Evolutionary conservation across 495 filamentous ascomycete genomes (phyloP).

Genomic region (Penicillium ucsense): DNA sequence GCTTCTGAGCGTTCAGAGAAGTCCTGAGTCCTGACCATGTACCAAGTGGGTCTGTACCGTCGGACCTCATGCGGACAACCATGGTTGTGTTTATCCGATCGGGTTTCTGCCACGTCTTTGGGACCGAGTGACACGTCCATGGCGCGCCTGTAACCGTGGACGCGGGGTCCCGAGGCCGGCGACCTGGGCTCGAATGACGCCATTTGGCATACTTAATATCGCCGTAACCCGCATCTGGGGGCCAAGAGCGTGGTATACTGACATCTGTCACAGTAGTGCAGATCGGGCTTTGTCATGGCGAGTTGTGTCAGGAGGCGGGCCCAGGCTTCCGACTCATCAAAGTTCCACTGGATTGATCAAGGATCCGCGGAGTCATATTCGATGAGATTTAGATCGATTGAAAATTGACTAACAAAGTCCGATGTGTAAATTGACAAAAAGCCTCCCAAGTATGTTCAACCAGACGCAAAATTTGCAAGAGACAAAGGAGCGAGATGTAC

Average conservation of each 20-base stretch:
- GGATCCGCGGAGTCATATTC: too few relatives aligned
- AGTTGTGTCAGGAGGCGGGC: background rate
- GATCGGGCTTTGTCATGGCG: background rate
- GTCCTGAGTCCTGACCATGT: background rate
- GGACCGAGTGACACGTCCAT: constrained; percentile 9
- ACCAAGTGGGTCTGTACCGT: constrained; percentile 1
- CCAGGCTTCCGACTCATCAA: too few relatives aligned
- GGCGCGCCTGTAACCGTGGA: constrained; percentile 8
- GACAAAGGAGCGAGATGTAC: background rate
- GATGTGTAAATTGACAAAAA: background rate
- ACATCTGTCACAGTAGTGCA: background rate
- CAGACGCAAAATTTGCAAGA: background rate
- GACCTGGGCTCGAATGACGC: constrained; percentile 16
- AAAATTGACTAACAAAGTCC: background rate
- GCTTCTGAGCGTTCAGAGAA: background rate
- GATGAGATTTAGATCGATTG: background rate
- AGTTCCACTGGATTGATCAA: too few relatives aligned
- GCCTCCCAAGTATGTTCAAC: background rate
- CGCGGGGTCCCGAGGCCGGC: constrained; percentile 7
- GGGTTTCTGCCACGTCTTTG: constrained; percentile 7
- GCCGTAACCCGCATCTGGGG: too few relatives aligned
- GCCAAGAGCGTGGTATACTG: too few relatives aligned
- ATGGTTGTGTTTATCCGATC: constrained; percentile 8
- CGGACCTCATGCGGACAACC: background rate
- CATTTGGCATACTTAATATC: background rate